Evolutionary conservation across 208 protist species (phyloP).

Genomic region (Leishmania lainsoni): DNA sequence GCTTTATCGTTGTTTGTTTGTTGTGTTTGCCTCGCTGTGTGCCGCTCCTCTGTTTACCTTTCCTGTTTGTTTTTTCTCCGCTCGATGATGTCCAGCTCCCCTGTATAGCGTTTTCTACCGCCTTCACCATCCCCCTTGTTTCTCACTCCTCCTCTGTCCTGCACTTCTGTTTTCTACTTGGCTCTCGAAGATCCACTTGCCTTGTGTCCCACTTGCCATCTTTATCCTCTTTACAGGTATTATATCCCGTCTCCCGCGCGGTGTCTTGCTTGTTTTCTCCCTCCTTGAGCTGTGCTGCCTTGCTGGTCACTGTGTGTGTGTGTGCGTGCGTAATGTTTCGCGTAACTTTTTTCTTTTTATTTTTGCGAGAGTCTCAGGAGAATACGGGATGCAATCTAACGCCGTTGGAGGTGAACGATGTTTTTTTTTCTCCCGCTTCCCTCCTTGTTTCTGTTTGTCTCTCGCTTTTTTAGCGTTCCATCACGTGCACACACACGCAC

Average conservation of each 20-base stretch:
- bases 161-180: slow-evolving; percentile 1
- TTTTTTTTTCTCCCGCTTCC: slow-evolving; percentile 7
- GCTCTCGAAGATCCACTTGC: neutral
- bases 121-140: neutral
- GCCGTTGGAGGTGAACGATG: neutral
- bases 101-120: neutral
- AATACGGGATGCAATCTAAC: no score
- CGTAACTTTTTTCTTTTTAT: neutral
- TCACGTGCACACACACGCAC: neutral
- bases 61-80: slow-evolving; percentile 5
- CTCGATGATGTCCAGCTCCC: neutral
- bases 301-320: neutral
- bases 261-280: neutral
- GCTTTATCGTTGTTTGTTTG: neutral
- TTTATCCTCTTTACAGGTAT: neutral
- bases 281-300: neutral
- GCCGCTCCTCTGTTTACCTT: neutral
- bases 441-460: neutral
- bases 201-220: neutral
- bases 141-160: neutral
- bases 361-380: neutral
- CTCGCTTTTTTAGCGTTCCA: neutral
- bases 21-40: neutral
- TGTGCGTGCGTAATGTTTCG: neutral
- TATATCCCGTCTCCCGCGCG: neutral